phyloP scores from a whole-genome alignment of 2,329 filamentous ascomycete species.

The Elsinoe ampelina region DNA sequence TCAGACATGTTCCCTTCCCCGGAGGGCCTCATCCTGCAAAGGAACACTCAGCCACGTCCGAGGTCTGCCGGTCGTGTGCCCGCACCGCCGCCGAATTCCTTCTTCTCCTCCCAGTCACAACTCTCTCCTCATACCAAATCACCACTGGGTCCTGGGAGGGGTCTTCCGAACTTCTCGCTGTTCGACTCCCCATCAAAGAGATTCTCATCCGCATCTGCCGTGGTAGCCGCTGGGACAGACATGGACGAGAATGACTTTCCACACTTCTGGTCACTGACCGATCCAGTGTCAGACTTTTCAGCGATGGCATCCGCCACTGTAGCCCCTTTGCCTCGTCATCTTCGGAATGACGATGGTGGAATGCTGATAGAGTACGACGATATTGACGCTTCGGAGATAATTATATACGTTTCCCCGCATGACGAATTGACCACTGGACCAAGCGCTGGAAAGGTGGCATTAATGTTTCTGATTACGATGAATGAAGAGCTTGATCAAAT shows the following conservation, averaged over 20 bases:
- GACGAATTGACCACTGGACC: conserved; percentile 47
- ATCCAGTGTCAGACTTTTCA: conserved; percentile 78
- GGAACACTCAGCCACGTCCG: conserved; percentile 56
- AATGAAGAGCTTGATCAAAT: conserved; percentile 70
- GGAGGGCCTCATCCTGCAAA: conserved; percentile 74
- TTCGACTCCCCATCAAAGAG: conserved; percentile 8
- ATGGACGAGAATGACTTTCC: conserved; percentile 48
- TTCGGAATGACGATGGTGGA: conserved; percentile 14
- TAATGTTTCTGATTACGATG: conserved; percentile 70
- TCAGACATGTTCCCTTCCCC: conserved; percentile 77
- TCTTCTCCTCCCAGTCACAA: conserved; percentile 59
- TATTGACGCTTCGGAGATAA: conserved; percentile 68
- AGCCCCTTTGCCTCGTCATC: conserved; percentile 12
- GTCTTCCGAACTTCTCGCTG: background rate
- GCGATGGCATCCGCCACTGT: conserved; percentile 55
- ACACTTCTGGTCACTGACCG: conserved; percentile 71
- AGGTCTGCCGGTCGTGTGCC: conserved; percentile 34
- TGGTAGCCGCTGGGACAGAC: conserved; percentile 12
- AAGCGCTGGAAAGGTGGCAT: conserved; percentile 24
- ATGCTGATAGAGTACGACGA: conserved; percentile 46
- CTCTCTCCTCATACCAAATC: conserved; percentile 30
- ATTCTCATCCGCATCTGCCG: background rate
- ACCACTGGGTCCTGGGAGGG: conserved; percentile 20
- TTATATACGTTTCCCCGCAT: conserved; percentile 68
- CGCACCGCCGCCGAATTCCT: conserved; percentile 68